Evolutionary conservation across 2,329 filamentous ascomycete genomes (phyloP), one percentile per base, ranked within the genome.

Genomic region (Xylariales sp.): DNA sequence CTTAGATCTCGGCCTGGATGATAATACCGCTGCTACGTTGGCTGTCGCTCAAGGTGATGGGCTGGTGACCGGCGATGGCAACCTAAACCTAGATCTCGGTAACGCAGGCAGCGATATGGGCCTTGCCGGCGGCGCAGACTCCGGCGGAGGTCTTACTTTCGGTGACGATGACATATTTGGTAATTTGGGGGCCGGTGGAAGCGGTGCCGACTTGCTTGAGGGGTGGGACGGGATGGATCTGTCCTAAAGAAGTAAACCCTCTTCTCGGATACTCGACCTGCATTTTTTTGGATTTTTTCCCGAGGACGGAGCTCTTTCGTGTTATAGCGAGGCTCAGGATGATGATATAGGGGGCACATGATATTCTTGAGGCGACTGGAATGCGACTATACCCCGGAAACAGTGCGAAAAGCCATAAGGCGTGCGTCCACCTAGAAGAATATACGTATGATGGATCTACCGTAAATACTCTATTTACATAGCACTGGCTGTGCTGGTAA

Each of bases 121-220:
- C 10, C 64, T 72, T 7, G 23, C 48, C 7, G 77, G 82, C 3
- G 79, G 79, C 3, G 71, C 75, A 3, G 79, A 81, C 8, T 78
- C 76, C 28, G 75, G 71, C 23, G 83, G 81, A 36, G 81, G 78
- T 2, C 73, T 81, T 54, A 80, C 81, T 28, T 73, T 82, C 52
- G 75, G 77, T 4, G 79, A 78, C 10, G 80, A 86, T 69, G 84
- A 85, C 55, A 80, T 83, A 64, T 85, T 86, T 73, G 74, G 77
- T 9, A 74, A 73, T 5, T 59, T 81, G 18, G 74, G 74, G 3
- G 72, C 69, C 7, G 70, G 74, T 12, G 74, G 72, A 1, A 67
- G 67, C 34, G 64, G 67, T 32, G 65, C 71, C 1, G 76, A 78
- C 54, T 59, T 78, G 12, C 69, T 78, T 12, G 75, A 75, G n/a